Conservation (phyloP, 2,329 filamentous ascomycete species). For the Fusarium austroafricanum region DNA sequence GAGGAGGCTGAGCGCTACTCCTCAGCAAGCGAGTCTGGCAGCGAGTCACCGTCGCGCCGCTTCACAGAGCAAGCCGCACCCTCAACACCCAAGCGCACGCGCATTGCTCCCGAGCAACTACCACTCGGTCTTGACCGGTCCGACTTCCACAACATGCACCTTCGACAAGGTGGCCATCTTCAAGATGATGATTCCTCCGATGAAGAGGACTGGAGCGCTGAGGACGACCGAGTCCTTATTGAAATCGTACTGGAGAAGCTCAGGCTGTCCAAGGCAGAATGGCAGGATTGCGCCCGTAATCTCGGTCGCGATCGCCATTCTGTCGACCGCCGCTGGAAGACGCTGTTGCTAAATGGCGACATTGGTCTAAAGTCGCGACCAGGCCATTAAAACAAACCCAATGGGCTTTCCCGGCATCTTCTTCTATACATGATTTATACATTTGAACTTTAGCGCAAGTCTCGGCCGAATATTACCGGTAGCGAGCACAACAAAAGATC, state of each 20-base stretch:
- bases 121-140: conserved; percentile 69
- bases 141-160: conserved; percentile 64
- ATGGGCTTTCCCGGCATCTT: conserved; percentile 43
- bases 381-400: conserved; percentile 59
- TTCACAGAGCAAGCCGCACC: conserved; percentile 49
- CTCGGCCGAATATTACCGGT: conserved; percentile 17
- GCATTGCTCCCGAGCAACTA: conserved; percentile 69
- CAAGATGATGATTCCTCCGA: conserved; percentile 58
- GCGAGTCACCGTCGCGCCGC: conserved; percentile 36
- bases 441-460: conserved; percentile 36
- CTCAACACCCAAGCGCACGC: conserved; percentile 69
- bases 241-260: conserved; percentile 76
- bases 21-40: conserved; percentile 54
- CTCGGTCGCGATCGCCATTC: conserved; percentile 70
- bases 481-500: conserved; percentile 31
- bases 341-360: conserved; percentile 68
- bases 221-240: conserved; percentile 74
- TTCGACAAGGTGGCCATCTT: conserved; percentile 47
- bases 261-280: conserved; percentile 71
- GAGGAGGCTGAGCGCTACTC: conserved; percentile 60
- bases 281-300: conserved; percentile 74
- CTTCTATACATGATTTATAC: conserved; percentile 31
- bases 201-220: conserved; percentile 67
- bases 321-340: conserved; percentile 72
- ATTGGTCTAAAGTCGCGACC: conserved; percentile 66